These are phyloP conservation scores for Aspergillus unguis DNA, from an alignment of 2,329 filamentous ascomycete genomes.

Conservation along the genomic window DNA sequence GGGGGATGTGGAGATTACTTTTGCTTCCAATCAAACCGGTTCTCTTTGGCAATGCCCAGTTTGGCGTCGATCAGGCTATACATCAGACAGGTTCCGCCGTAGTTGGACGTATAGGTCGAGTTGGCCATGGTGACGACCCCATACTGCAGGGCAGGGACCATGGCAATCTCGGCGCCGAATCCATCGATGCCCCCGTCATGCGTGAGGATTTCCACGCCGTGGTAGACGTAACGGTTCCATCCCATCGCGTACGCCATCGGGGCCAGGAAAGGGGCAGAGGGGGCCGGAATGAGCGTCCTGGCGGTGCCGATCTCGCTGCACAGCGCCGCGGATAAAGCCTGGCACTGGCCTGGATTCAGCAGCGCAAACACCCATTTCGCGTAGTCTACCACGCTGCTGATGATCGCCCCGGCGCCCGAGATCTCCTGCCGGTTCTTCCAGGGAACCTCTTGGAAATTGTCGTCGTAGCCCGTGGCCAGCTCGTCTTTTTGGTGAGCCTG, in stretches of 20 bases:
- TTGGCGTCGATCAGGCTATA: too few species aligned
- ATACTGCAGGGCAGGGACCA: too few species aligned
- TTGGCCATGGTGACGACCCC: too few species aligned
- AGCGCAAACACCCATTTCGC: constrained; percentile 52
- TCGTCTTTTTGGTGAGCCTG: constrained; percentile 19
- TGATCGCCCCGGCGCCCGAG: constrained; percentile 21
- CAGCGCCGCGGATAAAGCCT: neutral
- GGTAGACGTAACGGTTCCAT: constrained; percentile 9
- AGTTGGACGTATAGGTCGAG: too few species aligned
- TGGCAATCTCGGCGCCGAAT: constrained; percentile 6
- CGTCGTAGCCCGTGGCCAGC: constrained; percentile 25
- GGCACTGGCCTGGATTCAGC: constrained; percentile 37
- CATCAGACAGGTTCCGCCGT: too few species aligned
- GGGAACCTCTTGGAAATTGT: neutral
- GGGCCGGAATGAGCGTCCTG: neutral
- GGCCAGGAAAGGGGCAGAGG: neutral
- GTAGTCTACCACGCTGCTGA: constrained; percentile 41
- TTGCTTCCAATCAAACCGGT: too few species aligned
- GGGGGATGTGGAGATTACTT: too few species aligned
- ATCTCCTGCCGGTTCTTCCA: neutral
- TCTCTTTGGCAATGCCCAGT: too few species aligned
- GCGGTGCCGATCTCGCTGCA: neutral
- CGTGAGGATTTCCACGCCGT: constrained; percentile 9
- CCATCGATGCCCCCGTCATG: constrained; percentile 15
- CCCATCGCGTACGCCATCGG: constrained; percentile 2